Base-by-base conservation (phyloP, 2,329 filamentous ascomycete species). In the Cladophialophora chaetospira region DNA sequence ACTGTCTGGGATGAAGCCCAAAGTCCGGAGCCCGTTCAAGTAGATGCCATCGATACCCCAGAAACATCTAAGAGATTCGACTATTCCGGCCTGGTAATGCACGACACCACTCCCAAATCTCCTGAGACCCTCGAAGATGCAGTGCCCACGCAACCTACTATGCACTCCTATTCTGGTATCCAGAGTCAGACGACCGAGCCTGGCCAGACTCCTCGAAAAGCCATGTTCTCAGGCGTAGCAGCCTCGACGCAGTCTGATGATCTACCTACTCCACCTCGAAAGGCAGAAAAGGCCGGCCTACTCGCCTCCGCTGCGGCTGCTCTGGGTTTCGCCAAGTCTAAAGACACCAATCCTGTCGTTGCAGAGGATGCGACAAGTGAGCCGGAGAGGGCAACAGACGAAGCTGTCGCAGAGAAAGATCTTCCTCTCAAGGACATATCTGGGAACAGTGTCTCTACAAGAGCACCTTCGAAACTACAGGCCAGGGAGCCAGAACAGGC, bases 361-460 rank as follows among this genome's bases (percentile, higher is more conserved):
- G 83, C 83, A 2, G 85, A 88, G 67, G 86, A 89, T 65, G 82
- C 84, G 60, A 84, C 83, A 2, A 76, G 79, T 38, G 82, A 86
- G 62, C 80, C 80, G 33, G 76, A 76, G 11, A 72, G 71, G 19
- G 73, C 38, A 69, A 71, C 75, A 50, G 66, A 74, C 5, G 77
- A 46, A 9, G 40, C 23, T 13, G 63, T 68, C 8, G 48, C 63
- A 11, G 55, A 63, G 10, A 49, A 54, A 35, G 65, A 63, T 49
- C 77, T 45, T 78, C 84, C 61, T 77, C 80, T 89, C 66, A 82
- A 78, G 68, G 82, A 86, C 65, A 77, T 88, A 10, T 84, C 85
- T n/a, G 75, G 75, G 52, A 88, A 88, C 66, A 72, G 78, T 43
- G 61, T 68, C 25, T 62, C 67, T 23, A 67, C 67, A 21, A 68